Percentiles rank a stretch among this genome's conserved stretches.
Evolutionary conservation across 208 protist species (phyloP).

Genomic region (Trypanosoma congolense): DNA sequence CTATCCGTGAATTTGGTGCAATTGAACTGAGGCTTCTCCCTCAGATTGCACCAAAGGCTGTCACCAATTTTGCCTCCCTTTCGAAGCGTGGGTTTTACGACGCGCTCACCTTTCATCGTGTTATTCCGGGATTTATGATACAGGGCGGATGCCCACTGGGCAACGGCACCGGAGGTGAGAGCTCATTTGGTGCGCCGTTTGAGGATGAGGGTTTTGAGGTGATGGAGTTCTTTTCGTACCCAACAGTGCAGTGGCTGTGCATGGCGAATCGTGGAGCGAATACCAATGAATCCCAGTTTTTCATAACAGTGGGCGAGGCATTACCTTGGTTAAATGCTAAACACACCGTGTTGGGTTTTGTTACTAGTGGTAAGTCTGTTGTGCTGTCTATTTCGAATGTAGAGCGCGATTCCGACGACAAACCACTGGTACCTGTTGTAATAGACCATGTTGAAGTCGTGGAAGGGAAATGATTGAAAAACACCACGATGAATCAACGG

Average conservation of each 20-base stretch:
- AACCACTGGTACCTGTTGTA: conserved; percentile 50
- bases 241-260: conserved; percentile 62
- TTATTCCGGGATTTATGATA: conserved; percentile 92
- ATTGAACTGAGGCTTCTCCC: conserved; percentile 88
- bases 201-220: conserved; percentile 84
- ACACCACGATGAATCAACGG: no score
- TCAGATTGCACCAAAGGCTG: conserved; percentile 87
- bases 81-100: conserved; percentile 89
- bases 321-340: conserved; percentile 83
- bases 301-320: conserved; percentile 69
- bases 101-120: conserved; percentile 92
- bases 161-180: conserved; percentile 91
- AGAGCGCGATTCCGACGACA: conserved; percentile 35
- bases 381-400: conserved; percentile 46
- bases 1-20: conserved; percentile 43
- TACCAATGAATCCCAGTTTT: conserved; percentile 91
- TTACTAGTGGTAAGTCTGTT: conserved; percentile 61
- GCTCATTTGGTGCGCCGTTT: conserved; percentile 81
- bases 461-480: conserved; percentile 3
- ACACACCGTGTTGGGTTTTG: conserved; percentile 93
- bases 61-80: conserved; percentile 95
- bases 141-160: conserved; percentile 91
- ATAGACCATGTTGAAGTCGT: conserved; percentile 47
- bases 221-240: conserved; percentile 60
- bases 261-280: conserved; percentile 81